Evolutionary conservation across 2,329 filamentous ascomycete genomes (phyloP).

Genomic region (Botrytis byssoidea): DNA sequence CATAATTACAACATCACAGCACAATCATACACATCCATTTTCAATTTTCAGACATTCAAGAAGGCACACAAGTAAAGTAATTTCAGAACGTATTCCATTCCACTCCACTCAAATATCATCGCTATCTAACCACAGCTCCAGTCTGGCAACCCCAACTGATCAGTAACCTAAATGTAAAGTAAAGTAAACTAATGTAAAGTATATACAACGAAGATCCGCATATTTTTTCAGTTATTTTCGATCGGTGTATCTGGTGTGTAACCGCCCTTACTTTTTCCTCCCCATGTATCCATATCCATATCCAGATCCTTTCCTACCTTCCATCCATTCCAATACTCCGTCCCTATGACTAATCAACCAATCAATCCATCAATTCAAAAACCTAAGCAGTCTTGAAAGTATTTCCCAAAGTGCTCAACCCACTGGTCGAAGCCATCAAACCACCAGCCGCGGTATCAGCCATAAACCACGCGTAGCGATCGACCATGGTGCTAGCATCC

Average conservation of each 20-base stretch:
- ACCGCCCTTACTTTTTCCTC: background rate
- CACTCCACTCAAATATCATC: background rate
- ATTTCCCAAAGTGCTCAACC: constrained; percentile 12
- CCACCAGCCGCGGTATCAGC: background rate
- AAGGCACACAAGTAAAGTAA: background rate
- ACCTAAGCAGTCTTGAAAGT: constrained; percentile 16
- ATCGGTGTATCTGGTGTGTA: background rate
- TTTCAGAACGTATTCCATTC: background rate
- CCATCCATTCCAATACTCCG: background rate
- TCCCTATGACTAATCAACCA: no score
- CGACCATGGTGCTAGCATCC: constrained; percentile 33
- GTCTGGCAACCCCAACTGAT: background rate
- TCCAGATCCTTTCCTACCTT: background rate
- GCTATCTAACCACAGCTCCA: background rate
- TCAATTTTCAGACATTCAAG: background rate
- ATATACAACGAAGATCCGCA: constrained; percentile 1
- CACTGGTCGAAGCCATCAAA: background rate
- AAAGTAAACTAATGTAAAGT: background rate
- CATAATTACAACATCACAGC: no score
- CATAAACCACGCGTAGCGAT: constrained; percentile 16
- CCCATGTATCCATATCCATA: background rate
- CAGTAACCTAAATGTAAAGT: background rate
- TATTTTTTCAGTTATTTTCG: background rate
- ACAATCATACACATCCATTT: background rate
- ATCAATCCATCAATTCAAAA: background rate